Evolutionary conservation across 768 basidiomycete species (phyloP).

Genomic region (Tylopilus sp.): DNA sequence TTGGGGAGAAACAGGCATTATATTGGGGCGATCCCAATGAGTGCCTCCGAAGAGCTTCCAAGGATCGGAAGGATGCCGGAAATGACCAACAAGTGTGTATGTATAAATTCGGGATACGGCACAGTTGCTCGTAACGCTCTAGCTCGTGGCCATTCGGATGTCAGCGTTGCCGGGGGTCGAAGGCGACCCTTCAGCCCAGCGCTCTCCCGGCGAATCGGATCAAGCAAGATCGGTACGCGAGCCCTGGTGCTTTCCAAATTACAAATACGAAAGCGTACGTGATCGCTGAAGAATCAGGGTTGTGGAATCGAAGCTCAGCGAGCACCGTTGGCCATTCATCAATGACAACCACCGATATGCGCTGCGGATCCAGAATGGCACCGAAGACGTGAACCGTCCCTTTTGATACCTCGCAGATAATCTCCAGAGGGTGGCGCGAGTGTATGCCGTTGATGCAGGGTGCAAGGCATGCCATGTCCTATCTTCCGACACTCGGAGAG

Average conservation of each 20-base stretch:
- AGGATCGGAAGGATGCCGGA: background rate
- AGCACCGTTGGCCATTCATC: background rate
- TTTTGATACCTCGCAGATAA: background rate
- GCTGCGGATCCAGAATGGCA: conserved; percentile 9
- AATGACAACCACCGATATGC: background rate
- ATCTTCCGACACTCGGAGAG: conserved; percentile 3
- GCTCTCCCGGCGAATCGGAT: background rate
- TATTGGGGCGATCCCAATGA: background rate
- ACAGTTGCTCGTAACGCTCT: background rate
- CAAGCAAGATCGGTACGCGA: background rate
- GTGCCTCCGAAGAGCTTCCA: background rate
- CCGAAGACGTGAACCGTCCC: background rate
- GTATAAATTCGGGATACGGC: background rate
- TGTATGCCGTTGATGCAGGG: background rate
- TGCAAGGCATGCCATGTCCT: background rate
- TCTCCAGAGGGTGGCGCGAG: background rate
- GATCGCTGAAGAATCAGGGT: background rate
- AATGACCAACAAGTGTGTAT: background rate
- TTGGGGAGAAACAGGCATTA: background rate
- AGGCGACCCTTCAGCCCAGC: background rate
- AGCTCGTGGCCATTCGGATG: background rate
- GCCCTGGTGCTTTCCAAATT: conserved; percentile 3
- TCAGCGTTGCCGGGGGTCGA: background rate
- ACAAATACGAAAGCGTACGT: background rate
- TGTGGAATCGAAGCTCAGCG: background rate